Evolutionary conservation across 202 grass and related monocot genomes (phyloP).

Genomic region (Alloteropsis angusta): DNA sequence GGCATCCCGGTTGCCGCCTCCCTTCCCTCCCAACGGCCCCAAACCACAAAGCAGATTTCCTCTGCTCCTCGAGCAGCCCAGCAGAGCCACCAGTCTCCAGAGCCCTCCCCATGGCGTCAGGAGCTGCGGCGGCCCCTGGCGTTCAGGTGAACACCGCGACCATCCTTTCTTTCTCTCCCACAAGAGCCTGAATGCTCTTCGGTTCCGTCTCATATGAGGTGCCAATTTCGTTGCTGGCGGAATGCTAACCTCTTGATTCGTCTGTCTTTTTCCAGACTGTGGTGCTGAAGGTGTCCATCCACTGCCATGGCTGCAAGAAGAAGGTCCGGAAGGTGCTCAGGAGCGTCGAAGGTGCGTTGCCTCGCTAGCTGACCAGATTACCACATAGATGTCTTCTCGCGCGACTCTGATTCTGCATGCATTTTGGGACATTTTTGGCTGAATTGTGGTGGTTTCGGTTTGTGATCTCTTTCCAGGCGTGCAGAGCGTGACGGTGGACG

Average conservation of each 20-base stretch:
- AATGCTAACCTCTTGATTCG: neutral
- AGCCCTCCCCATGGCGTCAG: constrained; percentile 33
- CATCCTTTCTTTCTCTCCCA: no score
- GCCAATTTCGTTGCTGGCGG: neutral
- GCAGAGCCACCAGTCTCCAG: neutral
- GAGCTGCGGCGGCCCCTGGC: constrained; percentile 1
- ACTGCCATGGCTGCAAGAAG: constrained; percentile 98
- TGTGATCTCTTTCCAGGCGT: constrained; percentile 39
- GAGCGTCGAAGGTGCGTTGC: constrained; percentile 45
- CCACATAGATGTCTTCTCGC: neutral
- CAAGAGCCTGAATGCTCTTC: neutral
- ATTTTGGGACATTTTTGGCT: neutral
- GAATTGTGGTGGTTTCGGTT: neutral
- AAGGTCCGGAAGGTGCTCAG: constrained; percentile 73
- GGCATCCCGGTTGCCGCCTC: neutral
- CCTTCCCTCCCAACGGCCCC: neutral
- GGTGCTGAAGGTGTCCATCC: constrained; percentile 79
- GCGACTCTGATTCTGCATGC: neutral
- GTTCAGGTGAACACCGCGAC: constrained; percentile 18
- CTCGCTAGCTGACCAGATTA: no score
- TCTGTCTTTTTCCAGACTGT: constrained; percentile 38
- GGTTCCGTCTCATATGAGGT: no score
- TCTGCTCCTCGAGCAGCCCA: neutral
- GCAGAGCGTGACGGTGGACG: constrained; percentile 42
- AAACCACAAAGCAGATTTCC: constrained; percentile 9